Conservation (phyloP, 208 protist genomes). For the Trypanosoma caninum region DNA sequence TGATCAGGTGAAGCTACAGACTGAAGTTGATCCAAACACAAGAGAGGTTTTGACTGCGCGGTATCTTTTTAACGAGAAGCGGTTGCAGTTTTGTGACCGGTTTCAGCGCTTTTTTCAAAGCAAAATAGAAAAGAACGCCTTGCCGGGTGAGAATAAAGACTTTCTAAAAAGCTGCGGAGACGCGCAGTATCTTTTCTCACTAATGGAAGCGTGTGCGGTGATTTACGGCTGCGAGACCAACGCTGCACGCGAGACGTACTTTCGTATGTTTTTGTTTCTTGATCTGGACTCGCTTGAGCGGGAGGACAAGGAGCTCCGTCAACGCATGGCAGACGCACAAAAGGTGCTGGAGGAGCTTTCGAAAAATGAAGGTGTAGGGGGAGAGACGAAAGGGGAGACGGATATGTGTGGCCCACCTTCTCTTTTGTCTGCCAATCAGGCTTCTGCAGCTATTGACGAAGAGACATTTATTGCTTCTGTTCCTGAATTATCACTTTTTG, state of each 20-base stretch:
- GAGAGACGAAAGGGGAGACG: background rate
- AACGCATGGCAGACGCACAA: constrained; percentile 33
- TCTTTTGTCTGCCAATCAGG: background rate
- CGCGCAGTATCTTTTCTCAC: constrained; percentile 66
- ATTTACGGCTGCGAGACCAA: constrained; percentile 73
- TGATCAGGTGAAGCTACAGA: constrained; percentile 64
- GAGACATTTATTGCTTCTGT: constrained; percentile 22
- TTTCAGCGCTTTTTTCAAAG: constrained; percentile 77
- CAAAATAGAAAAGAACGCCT: constrained; percentile 20
- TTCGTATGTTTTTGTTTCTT: constrained; percentile 54
- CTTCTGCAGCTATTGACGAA: background rate
- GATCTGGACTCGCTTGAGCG: constrained; percentile 64
- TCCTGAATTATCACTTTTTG: constrained; percentile 21
- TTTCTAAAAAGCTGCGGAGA: constrained; percentile 24
- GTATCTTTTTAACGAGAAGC: constrained; percentile 76
- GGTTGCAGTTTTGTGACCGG: constrained; percentile 81
- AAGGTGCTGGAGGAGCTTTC: constrained; percentile 20
- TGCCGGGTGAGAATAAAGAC: background rate
- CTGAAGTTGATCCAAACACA: constrained; percentile 59
- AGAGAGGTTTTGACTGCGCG: constrained; percentile 68
- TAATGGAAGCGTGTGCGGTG: constrained; percentile 87
- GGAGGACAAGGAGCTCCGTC: constrained; percentile 43
- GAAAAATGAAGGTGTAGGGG: background rate
- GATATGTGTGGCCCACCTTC: background rate
- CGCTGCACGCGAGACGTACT: constrained; percentile 63